phyloP scores from a whole-genome alignment of 2,329 filamentous ascomycete species.

The Sporothrix protearum region DNA sequence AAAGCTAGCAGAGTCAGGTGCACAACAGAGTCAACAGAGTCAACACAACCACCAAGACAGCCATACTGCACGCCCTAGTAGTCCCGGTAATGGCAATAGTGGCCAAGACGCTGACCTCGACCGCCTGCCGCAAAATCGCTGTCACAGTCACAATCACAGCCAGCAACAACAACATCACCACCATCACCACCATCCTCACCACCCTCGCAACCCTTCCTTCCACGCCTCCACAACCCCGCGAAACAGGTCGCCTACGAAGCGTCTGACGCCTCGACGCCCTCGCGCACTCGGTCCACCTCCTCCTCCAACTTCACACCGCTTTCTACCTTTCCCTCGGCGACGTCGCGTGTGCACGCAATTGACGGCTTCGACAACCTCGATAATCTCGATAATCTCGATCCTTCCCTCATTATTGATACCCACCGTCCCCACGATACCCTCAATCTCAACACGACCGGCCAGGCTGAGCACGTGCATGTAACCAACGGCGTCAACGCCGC shows the following conservation, averaged over 20 bases:
- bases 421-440: background rate
- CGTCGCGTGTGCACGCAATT: conserved; percentile 6
- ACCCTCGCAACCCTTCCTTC: background rate
- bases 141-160: background rate
- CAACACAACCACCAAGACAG: conserved; percentile 3
- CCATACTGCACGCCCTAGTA: background rate
- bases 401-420: background rate
- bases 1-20: conserved; percentile 8
- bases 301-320: conserved; percentile 22
- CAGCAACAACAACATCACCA: background rate
- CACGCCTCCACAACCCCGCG: conserved; percentile 1
- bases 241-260: background rate
- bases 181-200: background rate
- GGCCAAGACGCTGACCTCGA: background rate
- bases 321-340: conserved; percentile 24
- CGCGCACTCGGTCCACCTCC: conserved; percentile 20
- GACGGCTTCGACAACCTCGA: background rate
- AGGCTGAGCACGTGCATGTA: conserved; percentile 1
- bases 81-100: background rate
- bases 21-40: background rate
- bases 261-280: conserved; percentile 23
- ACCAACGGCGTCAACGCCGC: background rate
- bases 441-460: background rate
- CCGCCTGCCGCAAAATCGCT: conserved; percentile 10
- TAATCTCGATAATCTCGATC: background rate